These are phyloP conservation scores for Spiraea crenata DNA, from an alignment of 331 rosid species.

Conservation along the genomic window DNA sequence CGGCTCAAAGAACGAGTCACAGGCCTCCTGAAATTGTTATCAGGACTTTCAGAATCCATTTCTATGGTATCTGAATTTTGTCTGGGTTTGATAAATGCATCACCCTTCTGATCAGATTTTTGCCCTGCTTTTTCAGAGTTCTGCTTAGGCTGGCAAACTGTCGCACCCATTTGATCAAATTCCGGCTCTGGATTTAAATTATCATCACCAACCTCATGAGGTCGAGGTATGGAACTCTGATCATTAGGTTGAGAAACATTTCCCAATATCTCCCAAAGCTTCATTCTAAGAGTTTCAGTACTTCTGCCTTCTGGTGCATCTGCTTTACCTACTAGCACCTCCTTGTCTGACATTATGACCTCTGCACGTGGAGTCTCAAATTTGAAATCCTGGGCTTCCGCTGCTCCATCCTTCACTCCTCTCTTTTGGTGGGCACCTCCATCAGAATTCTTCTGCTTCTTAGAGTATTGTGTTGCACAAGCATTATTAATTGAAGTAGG, in stretches of 20 bases:
- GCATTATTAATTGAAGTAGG: conserved; percentile 38
- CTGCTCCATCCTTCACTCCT: conserved; percentile 42
- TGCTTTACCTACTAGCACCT: conserved; percentile 33
- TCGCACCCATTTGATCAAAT: conserved; percentile 21
- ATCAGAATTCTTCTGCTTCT: conserved; percentile 43
- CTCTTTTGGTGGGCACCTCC: conserved; percentile 39
- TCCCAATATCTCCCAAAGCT: conserved; percentile 82
- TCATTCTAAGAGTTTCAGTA: conserved; percentile 73
- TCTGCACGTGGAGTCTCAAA: conserved; percentile 37
- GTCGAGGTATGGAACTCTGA: conserved; percentile 40
- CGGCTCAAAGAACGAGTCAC: conserved; percentile 55
- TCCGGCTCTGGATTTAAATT: conserved; percentile 24
- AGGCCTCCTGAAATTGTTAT: conserved; percentile 48
- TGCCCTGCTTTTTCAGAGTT: conserved; percentile 29
- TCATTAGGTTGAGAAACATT: conserved; percentile 55
- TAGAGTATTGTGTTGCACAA: conserved; percentile 40
- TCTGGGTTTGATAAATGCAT: conserved; percentile 31
- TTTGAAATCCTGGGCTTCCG: conserved; percentile 48
- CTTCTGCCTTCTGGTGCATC: conserved; percentile 45
- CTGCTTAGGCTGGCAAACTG: conserved; percentile 16
- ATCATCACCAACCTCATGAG: conserved; percentile 34
- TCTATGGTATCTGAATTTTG: conserved; percentile 84
- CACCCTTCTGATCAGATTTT: conserved; percentile 33
- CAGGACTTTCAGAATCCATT: conserved; percentile 76
- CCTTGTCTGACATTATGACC: conserved; percentile 39